Conservation (phyloP, 257 asterid species). For the Solanum etuberosum region DNA sequence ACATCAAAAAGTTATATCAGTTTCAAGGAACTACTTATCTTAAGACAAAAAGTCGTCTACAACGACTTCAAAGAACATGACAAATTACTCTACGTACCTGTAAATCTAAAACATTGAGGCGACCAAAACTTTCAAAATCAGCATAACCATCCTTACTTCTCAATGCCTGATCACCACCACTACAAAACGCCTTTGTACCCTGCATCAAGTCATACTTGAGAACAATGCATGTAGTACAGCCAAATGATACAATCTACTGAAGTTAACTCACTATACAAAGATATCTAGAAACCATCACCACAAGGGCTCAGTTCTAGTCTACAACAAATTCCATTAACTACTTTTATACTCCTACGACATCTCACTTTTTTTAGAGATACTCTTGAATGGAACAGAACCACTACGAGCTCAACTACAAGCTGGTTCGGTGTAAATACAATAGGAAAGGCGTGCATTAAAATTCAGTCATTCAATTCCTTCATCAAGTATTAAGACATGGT, state of each 20-base stretch:
- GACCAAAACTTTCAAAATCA: conserved; percentile 74
- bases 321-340: neutral
- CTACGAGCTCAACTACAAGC: neutral
- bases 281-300: neutral
- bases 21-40: neutral
- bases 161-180: conserved; percentile 92
- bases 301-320: neutral
- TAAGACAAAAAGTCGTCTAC: neutral
- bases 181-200: conserved; percentile 83
- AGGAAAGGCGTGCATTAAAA: neutral
- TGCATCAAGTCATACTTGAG: conserved; percentile 11
- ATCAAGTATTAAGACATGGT: neutral
- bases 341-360: neutral
- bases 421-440: neutral
- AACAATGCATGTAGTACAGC: neutral
- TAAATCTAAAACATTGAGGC: conserved; percentile 84
- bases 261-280: neutral
- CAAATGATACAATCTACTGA: neutral
- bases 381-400: neutral
- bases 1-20: neutral
- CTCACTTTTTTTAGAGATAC: neutral
- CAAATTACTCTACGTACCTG: conserved; percentile 33
- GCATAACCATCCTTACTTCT: conserved; percentile 79
- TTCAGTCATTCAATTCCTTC: neutral
- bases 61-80: neutral